These are phyloP conservation scores for Fusarium ambrosium DNA, from an alignment of 2,329 filamentous ascomycete species.

Conservation along the genomic window DNA sequence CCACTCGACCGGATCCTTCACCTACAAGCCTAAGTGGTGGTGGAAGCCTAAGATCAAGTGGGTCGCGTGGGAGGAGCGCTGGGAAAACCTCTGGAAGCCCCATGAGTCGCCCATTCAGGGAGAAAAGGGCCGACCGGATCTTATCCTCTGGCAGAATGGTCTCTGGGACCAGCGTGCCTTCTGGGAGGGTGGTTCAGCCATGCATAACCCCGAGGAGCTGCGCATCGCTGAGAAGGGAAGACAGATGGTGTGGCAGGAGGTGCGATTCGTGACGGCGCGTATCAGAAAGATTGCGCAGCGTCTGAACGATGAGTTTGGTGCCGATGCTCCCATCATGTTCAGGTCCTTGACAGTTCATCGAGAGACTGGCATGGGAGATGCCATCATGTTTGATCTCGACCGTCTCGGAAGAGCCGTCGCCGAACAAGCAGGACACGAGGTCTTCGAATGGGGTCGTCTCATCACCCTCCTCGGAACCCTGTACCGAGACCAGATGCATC, in stretches of 20 bases:
- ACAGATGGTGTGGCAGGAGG: slow-evolving; percentile 37
- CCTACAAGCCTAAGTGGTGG: slow-evolving; percentile 38
- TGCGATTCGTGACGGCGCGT: slow-evolving; percentile 32
- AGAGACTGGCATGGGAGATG: slow-evolving; percentile 30
- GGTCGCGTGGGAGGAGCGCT: slow-evolving; percentile 31
- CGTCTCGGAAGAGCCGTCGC: slow-evolving; percentile 32
- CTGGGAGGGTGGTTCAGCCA: slow-evolving; percentile 22
- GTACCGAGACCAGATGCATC: slow-evolving; percentile 23
- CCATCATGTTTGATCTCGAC: slow-evolving; percentile 38
- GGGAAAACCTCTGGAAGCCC: slow-evolving; percentile 32
- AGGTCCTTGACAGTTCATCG: slow-evolving; percentile 30
- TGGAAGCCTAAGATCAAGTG: slow-evolving; percentile 37
- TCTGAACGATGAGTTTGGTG: slow-evolving; percentile 25
- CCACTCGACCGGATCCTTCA: slow-evolving; percentile 35
- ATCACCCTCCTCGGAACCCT: slow-evolving; percentile 26
- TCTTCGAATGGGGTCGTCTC: slow-evolving; percentile 36
- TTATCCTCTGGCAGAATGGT: slow-evolving; percentile 38
- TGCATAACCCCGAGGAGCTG: not conserved
- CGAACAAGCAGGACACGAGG: slow-evolving; percentile 37
- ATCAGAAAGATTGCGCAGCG: slow-evolving; percentile 29
- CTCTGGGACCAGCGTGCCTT: slow-evolving; percentile 36
- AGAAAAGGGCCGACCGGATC: slow-evolving; percentile 22
- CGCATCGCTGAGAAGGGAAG: slow-evolving; percentile 15
- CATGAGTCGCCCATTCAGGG: slow-evolving; percentile 29
- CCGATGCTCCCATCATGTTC: slow-evolving; percentile 28